Evolutionary conservation across 2,329 filamentous ascomycete genomes (phyloP), one percentile per base, ranked within the genome.

Genomic region (Aureobasidium melanogenum): DNA sequence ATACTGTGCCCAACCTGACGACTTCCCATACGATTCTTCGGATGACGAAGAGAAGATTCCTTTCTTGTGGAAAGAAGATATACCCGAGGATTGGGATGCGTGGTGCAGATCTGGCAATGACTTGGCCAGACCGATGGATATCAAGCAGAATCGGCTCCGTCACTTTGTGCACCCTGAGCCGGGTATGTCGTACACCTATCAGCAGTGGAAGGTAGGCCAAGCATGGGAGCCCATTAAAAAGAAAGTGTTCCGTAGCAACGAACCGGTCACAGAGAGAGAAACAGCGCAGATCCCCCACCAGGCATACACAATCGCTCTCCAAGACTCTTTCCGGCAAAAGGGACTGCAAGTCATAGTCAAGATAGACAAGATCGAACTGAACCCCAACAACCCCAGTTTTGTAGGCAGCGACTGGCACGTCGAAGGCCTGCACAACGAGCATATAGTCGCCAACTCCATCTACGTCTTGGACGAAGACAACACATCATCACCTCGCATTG

Each of bases 301-400:
- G 38, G 24, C 0, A 83, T 32, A 32, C 9, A 32, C 7, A 9
- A 9, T 32, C 17, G 38, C 26, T 43, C 51, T 55, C 26, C 51
- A 55, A 30, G 47, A 68, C 24, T 66, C 73, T n/a, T 78, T 74
- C 62, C 65, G 69, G 14, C 67, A 75, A 1, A 69, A 69, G 4
- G 78, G 79, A 2, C 65, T 87, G 14, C 84, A 88, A 66, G 69
- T 87, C 26, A 82, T 87, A 58, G 78, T 86, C 24, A 85, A 86
- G 66, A 74, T 88, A 65, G 77, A 81, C 1, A 78, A 75, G 22
- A 80, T 85, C 58, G 75, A 84, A 48, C 73, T 86, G 1, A 82
- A 77, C 0, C 84, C 84, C 0, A 79, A 82, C 32, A 77, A 81
- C 1, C 79, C 83, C 0, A 66, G 68, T 0, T 85, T 82, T 63